Evolutionary conservation across 129 eudicot genomes (phyloP), one percentile per base, ranked within the genome.

Genomic region (Tagetes erecta): DNA sequence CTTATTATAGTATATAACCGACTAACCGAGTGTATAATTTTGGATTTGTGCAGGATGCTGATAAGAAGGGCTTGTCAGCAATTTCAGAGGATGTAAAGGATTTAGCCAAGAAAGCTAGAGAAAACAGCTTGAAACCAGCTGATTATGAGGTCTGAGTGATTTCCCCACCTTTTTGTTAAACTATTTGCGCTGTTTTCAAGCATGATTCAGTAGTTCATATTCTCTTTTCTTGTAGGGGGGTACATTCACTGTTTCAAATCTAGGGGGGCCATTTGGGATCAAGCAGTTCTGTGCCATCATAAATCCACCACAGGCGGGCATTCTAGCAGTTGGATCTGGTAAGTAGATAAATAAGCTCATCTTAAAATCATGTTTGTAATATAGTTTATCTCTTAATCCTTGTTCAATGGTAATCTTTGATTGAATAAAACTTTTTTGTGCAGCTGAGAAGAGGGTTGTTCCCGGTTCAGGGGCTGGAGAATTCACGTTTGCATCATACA

Each of bases 241-340:
- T 64, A 91, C 97, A 36, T 91, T 91, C 67, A 91, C 97, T 4
- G 89, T 91, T 66, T 83, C 95, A 31, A 91, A 91, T 76, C 81
- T 91, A 63, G 97, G 97, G 56, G 97, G 97, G 30, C 97, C 97
- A 3, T 91, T 91, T 74, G 97, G 97, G 59, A 80, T 91, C 74
- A 89, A 95, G 80, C 99, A 95, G 77, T 94, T 94, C 64, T 93
- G 98, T 71, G 98, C 97, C 83, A 93, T 93, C 56, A 85, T 95
- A 58, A 95, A 95, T 65, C 99, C 99, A 78, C 99, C 99, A 0
- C 99, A 95, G 70, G 88, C 97, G 8, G 99, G 88, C 70, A 95
- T 95, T 84, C 82, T 95, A 49, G 96, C 99, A 38, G 90, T 95
- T 50, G 99, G 99, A 20, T 87, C 97, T 41, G 97, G 98, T 88